These are phyloP conservation scores for Pelargonium cotyledonis DNA, from an alignment of 441 rosid genomes.

Conservation along the genomic window DNA sequence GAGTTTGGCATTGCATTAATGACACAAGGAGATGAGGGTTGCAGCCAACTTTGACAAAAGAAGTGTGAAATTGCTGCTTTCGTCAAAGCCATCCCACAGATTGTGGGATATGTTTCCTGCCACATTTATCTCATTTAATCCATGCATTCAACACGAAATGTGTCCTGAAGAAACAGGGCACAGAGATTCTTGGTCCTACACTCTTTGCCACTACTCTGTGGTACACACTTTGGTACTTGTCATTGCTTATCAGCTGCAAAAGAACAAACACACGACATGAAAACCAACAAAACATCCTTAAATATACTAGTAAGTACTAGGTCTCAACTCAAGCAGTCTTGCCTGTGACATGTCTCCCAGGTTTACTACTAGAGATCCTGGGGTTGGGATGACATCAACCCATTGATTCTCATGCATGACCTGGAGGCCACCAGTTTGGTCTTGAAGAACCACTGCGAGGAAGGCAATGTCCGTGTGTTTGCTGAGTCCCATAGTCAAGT, in stretches of 20 bases:
- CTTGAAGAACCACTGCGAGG: neutral
- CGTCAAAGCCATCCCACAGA: no score
- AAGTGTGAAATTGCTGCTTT: no score
- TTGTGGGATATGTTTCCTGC: no score
- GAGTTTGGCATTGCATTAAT: no score
- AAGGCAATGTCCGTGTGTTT: neutral
- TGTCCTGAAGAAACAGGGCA: conserved; percentile 32
- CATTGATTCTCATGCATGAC: neutral
- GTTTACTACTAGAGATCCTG: neutral
- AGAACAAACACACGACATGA: neutral
- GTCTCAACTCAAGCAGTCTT: neutral
- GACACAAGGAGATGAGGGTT: no score
- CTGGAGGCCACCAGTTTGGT: neutral
- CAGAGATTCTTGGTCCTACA: conserved; percentile 32
- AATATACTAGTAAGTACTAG: no score
- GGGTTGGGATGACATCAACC: neutral
- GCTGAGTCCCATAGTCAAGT: neutral
- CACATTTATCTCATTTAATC: no score
- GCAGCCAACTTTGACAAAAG: no score
- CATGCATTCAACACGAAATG: neutral
- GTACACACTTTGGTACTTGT: conserved; percentile 19
- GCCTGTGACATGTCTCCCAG: neutral
- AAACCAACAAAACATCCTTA: no score
- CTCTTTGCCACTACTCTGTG: conserved; percentile 22
- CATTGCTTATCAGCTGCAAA: conserved; percentile 22